Evolutionary conservation across 176 grass and related monocot genomes (phyloP), one percentile per base, ranked within the genome.

Genomic region (Secale cereale): DNA sequence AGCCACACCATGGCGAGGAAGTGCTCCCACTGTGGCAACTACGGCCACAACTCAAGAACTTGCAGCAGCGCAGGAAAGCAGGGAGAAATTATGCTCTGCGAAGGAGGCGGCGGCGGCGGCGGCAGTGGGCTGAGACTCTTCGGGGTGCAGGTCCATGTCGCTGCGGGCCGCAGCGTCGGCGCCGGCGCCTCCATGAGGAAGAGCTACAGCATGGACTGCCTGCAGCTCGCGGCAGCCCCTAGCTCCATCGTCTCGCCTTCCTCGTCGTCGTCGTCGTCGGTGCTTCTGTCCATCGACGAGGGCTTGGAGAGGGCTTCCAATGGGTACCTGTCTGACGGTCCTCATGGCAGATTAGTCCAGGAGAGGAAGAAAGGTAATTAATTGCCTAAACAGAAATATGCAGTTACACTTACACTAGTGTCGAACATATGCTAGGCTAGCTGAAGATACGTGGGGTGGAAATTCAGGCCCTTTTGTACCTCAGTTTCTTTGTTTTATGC

Each of bases 361-460:
- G 89, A 98, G 84, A 90, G 93, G 86, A 95, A 94, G 78, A 98
- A 98, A 88, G 96, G 96, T 95, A 72, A 59, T 28, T 17, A 74
- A 46, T 46, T 74, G 6, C 52, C 52, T 57, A 57, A 57, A 22
- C 17, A 57, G 52, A 57, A 57, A 29, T 3, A 74, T 17, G 15
- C 71, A 74, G 45, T 52, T 33, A 23, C 60, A 37, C 50, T 61
- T 83, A 19, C 26, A 33, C 12, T 19, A 29, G 56, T 63, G 35
- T 32, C 57, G 16, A 50, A 50, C 46, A 52, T 52, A 52, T 52
- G 48, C 48, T 52, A 64, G 43, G 59, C 13, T 76, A n/a, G 16
- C 16, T 5, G 26, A 85, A 67, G 6, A 41, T 31, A 33, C 23
- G 8, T 73, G 43, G n/a, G 41, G 27, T 72, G 57, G 20, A 59